These are phyloP conservation scores for Exophiala bonariae DNA, from an alignment of 2,329 filamentous ascomycete genomes.

Conservation along the genomic window DNA sequence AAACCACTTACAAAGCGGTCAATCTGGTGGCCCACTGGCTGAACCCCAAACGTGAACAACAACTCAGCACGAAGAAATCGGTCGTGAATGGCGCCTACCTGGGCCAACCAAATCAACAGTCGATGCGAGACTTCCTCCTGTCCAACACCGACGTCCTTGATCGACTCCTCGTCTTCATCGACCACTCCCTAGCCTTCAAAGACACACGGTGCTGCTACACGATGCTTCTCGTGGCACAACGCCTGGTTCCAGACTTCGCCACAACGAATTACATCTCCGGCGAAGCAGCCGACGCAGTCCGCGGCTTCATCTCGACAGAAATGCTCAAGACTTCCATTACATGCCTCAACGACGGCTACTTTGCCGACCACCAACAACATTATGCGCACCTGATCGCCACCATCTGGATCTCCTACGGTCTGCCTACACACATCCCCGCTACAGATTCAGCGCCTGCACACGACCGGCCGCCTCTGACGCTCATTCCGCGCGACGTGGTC, in stretches of 20 bases:
- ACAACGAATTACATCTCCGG: constrained; percentile 32
- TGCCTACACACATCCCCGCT: constrained; percentile 24
- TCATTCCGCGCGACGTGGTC: constrained; percentile 74
- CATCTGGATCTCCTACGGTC: constrained; percentile 75
- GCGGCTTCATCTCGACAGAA: constrained; percentile 85
- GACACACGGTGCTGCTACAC: constrained; percentile 86
- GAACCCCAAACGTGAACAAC: constrained; percentile 68
- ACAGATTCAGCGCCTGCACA: constrained; percentile 20
- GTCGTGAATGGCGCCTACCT: constrained; percentile 26
- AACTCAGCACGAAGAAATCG: constrained; percentile 30
- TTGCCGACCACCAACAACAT: constrained; percentile 93
- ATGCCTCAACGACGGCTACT: constrained; percentile 91
- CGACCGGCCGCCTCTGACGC: constrained; percentile 51
- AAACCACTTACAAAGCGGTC: constrained; percentile 88
- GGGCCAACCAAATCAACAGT: constrained; percentile 35
- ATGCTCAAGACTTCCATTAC: constrained; percentile 88
- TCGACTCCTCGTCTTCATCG: constrained; percentile 86
- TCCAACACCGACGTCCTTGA: constrained; percentile 76
- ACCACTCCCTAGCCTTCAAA: constrained; percentile 83
- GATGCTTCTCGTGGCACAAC: constrained; percentile 82
- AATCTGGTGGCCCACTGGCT: constrained; percentile 88
- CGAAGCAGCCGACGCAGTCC: constrained; percentile 65
- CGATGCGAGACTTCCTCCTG: constrained; percentile 78
- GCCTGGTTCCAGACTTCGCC: constrained; percentile 75
- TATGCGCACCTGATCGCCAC: constrained; percentile 83